Evolutionary conservation across 805 yeast species (phyloP).

Genomic region (Lipomyces japonicus): DNA sequence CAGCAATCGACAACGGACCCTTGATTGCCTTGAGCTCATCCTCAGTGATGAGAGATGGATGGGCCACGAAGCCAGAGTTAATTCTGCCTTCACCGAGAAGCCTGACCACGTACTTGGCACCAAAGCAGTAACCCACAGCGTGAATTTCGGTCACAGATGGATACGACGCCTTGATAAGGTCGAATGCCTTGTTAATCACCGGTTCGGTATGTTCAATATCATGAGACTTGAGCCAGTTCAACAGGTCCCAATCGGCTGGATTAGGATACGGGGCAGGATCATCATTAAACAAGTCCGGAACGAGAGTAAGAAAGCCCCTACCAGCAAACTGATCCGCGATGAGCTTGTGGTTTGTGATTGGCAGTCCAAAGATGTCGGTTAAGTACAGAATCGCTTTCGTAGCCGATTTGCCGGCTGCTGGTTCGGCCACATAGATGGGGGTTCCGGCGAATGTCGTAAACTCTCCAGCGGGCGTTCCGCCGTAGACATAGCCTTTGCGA

Average conservation of each 20-base stretch:
- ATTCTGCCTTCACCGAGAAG: slow-evolving; percentile 42
- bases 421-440: slow-evolving; percentile 40
- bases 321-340: slow-evolving; percentile 49
- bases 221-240: slow-evolving; percentile 54
- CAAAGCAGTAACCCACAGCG: slow-evolving; percentile 75
- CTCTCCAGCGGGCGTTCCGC: slow-evolving; percentile 9
- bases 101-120: slow-evolving; percentile 64
- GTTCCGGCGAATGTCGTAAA: slow-evolving; percentile 1
- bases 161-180: slow-evolving; percentile 42
- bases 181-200: slow-evolving; percentile 48
- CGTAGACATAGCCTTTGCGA: slow-evolving; percentile 5
- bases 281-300: slow-evolving; percentile 68
- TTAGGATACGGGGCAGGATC: slow-evolving; percentile 40
- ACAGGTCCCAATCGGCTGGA: slow-evolving; percentile 23
- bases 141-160: slow-evolving; percentile 47
- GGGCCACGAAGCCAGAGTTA: slow-evolving; percentile 71
- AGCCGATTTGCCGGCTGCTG: slow-evolving; percentile 48
- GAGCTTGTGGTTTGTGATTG: slow-evolving; percentile 52
- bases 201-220: slow-evolving; percentile 45
- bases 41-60: slow-evolving; percentile 66
- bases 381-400: slow-evolving; percentile 53
- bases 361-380: slow-evolving; percentile 67
- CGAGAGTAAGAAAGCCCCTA: slow-evolving; percentile 57
- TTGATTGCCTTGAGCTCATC: slow-evolving; percentile 62
- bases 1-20: slow-evolving; percentile 63